Evolutionary conservation across 345 rosid genomes (phyloP).

Genomic region (Odontarrhena argentea): DNA sequence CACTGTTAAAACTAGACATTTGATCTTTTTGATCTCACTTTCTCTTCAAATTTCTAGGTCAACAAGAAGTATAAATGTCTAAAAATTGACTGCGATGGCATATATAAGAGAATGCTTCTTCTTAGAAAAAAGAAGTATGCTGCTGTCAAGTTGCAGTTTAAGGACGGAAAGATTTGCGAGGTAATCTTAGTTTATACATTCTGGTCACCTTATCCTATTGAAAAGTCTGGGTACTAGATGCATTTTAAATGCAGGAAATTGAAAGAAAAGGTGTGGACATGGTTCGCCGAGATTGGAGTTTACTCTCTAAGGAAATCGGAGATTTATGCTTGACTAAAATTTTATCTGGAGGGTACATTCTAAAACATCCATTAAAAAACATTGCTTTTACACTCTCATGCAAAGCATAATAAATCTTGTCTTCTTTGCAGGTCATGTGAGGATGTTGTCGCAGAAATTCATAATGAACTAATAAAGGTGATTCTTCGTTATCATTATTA

Average conservation of each 20-base stretch:
- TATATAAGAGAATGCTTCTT: conserved; percentile 96
- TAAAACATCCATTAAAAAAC: conserved; percentile 13
- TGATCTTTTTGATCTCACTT: conserved; percentile 26
- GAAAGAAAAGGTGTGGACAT: conserved; percentile 98
- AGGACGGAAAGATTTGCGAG: conserved; percentile 77
- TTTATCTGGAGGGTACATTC: conserved; percentile 84
- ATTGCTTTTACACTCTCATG: conserved; percentile 17
- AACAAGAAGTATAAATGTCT: conserved; percentile 89
- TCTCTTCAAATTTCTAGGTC: conserved; percentile 55
- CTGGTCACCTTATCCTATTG: conserved; percentile 9
- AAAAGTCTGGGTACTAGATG: conserved; percentile 33
- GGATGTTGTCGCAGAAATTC: conserved; percentile 90
- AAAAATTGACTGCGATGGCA: conserved; percentile 94
- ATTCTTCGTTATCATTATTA: conserved; percentile 7
- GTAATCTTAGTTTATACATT: conserved; percentile 42
- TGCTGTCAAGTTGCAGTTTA: conserved; percentile 84
- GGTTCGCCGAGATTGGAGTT: conserved; percentile 99
- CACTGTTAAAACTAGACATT: conserved; percentile 4
- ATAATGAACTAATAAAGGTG: conserved; percentile 84
- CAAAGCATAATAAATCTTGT: conserved; percentile 11
- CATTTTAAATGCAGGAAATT: conserved; percentile 68
- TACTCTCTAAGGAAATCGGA: conserved; percentile 91
- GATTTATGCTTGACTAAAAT: conserved; percentile 84
- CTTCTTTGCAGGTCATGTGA: conserved; percentile 77
- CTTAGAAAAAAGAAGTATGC: conserved; percentile 99